Base-by-base conservation (phyloP, 2,329 filamentous ascomycete genomes). In the Fusarium sacchari region DNA sequence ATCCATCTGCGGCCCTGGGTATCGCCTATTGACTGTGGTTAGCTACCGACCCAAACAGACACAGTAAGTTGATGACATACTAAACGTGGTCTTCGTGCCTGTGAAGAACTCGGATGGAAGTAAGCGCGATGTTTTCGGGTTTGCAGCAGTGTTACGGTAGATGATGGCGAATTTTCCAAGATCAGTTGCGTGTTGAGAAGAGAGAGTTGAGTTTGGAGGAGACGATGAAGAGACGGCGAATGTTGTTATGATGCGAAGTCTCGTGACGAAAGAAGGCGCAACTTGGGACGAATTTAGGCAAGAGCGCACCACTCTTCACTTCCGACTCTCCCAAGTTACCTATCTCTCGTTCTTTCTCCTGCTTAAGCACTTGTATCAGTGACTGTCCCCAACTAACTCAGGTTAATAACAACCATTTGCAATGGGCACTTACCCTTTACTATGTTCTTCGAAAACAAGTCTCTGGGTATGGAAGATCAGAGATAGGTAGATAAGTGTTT, bases 261-360 rank as follows among this genome's bases (percentile, higher is more conserved):
- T 42, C 58, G 39, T 46, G 39, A 63, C 26, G 53, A 57, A 58
- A 66, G 73, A 65, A 71, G 68, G 72, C 71, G 64, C 63, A 53
- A 37, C 36, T 57, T 60, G 49, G 47, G 64, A 71, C 40, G 42
- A 65, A 55, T 30, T 42, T 46, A 61, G 61, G 69, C 60, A 75
- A 58, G 67, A 69, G 52, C 59, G 42, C 43, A 43, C 28, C 53
- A 43, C 49, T 22, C 57, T 64, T 55, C 32, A 42, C 24, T 37
- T n/a, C 42, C 52, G 26, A 58, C 36, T 62, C 57, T 43, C 36
- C 37, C 6, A 32, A 50, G 30, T 15, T 50, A 57, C 60, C 44
- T 36, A 59, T 62, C 37, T 39, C 47, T 47, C 26, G 53, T 64
- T 52, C 46, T 64, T 43, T 49, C 64, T 71, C 46, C 61, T 64